phyloP scores from a whole-genome alignment of 495 filamentous ascomycete species.

The Trichoderma asperelloides region DNA sequence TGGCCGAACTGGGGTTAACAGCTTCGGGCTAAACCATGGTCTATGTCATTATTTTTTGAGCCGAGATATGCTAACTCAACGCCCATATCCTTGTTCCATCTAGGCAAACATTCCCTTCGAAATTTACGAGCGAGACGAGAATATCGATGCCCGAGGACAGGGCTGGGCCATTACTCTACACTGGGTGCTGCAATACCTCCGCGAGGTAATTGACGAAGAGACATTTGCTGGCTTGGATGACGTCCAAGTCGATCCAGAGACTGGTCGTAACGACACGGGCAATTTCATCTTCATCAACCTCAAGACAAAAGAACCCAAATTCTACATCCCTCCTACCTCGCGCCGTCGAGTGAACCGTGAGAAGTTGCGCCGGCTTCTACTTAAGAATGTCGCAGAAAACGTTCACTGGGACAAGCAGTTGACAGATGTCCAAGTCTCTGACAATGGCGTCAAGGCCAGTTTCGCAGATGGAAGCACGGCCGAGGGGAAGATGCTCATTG shows the following conservation, averaged over 20 bases:
- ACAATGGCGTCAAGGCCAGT: constrained; percentile 19
- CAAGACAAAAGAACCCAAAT: constrained; percentile 36
- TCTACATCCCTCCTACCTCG: constrained; percentile 36
- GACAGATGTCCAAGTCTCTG: constrained; percentile 24
- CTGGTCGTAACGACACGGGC: constrained; percentile 36
- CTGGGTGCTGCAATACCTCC: constrained; percentile 43
- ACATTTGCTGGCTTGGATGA: constrained; percentile 26
- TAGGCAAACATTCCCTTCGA: constrained; percentile 22
- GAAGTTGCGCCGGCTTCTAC: constrained; percentile 37
- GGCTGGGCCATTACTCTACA: constrained; percentile 55
- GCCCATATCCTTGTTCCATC: background rate
- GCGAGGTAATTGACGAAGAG: constrained; percentile 28
- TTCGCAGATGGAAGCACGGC: constrained; percentile 44
- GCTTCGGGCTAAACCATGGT: background rate
- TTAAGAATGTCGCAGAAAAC: constrained; percentile 31
- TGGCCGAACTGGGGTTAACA: too few relatives aligned
- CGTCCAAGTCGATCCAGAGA: constrained; percentile 40
- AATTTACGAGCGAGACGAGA: constrained; percentile 48
- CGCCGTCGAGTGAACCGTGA: constrained; percentile 43
- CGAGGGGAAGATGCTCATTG: constrained; percentile 44
- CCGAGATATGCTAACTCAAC: background rate
- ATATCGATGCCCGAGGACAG: constrained; percentile 31
- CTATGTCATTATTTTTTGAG: background rate
- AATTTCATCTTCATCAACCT: constrained; percentile 47
- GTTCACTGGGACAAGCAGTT: constrained; percentile 43